Evolutionary conservation across 768 basidiomycete genomes (phyloP).

Genomic region (Tulasnella sp.): DNA sequence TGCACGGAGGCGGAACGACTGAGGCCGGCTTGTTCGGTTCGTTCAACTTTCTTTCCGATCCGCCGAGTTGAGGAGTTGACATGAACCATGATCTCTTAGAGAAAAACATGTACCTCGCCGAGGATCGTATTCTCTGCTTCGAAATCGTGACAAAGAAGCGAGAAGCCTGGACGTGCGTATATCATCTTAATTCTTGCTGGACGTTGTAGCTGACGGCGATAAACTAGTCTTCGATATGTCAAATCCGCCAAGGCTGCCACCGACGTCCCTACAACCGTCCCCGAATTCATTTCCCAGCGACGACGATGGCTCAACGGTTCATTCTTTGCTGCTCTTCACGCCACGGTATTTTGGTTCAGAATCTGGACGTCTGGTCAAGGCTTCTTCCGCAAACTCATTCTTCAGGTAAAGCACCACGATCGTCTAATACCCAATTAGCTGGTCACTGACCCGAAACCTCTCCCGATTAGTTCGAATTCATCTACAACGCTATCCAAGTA

Average conservation of each 20-base stretch:
- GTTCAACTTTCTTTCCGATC: background rate
- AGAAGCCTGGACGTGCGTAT: constrained; percentile 66
- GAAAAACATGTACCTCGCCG: constrained; percentile 24
- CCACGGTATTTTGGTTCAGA: constrained; percentile 76
- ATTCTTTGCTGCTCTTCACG: constrained; percentile 86
- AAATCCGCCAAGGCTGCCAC: constrained; percentile 91
- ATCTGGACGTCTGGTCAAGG: constrained; percentile 91
- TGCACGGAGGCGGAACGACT: constrained; percentile 48
- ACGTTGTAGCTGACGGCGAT: background rate
- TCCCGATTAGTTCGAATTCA: constrained; percentile 58
- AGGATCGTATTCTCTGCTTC: constrained; percentile 61
- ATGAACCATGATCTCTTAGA: constrained; percentile 19
- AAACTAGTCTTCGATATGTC: constrained; percentile 63
- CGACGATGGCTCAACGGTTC: constrained; percentile 85
- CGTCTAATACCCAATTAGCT: background rate
- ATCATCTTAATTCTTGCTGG: constrained; percentile 12
- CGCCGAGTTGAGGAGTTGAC: background rate
- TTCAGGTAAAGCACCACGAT: constrained; percentile 32
- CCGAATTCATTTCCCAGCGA: constrained; percentile 92
- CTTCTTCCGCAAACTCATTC: constrained; percentile 66
- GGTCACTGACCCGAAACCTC: background rate
- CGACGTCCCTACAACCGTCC: constrained; percentile 84
- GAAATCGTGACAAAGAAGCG: constrained; percentile 85
- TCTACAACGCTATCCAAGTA: constrained; percentile 62
- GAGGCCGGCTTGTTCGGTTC: constrained; percentile 47